phyloP scores from a whole-genome alignment of 352 stramenopile genomes.

The Globisporangium solare region DNA sequence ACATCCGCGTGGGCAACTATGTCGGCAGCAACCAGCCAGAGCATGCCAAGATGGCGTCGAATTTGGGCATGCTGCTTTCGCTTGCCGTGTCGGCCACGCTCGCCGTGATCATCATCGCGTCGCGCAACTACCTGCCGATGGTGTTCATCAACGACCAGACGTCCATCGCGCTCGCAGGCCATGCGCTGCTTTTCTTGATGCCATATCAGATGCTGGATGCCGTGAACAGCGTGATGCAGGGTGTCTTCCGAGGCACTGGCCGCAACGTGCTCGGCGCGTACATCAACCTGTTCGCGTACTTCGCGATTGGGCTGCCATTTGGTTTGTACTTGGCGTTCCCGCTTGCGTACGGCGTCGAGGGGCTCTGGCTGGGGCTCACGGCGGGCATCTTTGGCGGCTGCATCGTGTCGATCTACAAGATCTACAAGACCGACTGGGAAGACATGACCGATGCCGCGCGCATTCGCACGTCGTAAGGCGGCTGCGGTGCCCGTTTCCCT shows the following conservation, averaged over 20 bases:
- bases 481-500: no score
- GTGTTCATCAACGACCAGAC: slow-evolving; percentile 73
- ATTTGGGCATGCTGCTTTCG: slow-evolving; percentile 58
- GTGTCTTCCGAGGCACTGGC: slow-evolving; percentile 63
- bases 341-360: slow-evolving; percentile 55
- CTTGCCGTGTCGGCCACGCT: slow-evolving; percentile 38
- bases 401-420: slow-evolving; percentile 54
- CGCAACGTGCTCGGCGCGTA: slow-evolving; percentile 45
- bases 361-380: slow-evolving; percentile 67
- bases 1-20: slow-evolving; percentile 80
- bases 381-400: slow-evolving; percentile 50
- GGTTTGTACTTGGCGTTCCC: slow-evolving; percentile 59
- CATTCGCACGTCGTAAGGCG: slow-evolving; percentile 36
- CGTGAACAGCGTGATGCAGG: slow-evolving; percentile 73
- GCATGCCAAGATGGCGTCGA: slow-evolving; percentile 78
- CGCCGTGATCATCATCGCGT: slow-evolving; percentile 35
- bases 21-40: slow-evolving; percentile 74
- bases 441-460: slow-evolving; percentile 51
- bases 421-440: slow-evolving; percentile 53
- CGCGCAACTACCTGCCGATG: slow-evolving; percentile 38
- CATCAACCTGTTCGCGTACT: slow-evolving; percentile 71
- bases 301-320: slow-evolving; percentile 59
- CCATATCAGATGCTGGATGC: slow-evolving; percentile 68
- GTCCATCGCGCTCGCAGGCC: slow-evolving; percentile 32
- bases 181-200: slow-evolving; percentile 58